Evolutionary conservation across 495 filamentous ascomycete species (phyloP).

Genomic region (Aspergillus biplanus): DNA sequence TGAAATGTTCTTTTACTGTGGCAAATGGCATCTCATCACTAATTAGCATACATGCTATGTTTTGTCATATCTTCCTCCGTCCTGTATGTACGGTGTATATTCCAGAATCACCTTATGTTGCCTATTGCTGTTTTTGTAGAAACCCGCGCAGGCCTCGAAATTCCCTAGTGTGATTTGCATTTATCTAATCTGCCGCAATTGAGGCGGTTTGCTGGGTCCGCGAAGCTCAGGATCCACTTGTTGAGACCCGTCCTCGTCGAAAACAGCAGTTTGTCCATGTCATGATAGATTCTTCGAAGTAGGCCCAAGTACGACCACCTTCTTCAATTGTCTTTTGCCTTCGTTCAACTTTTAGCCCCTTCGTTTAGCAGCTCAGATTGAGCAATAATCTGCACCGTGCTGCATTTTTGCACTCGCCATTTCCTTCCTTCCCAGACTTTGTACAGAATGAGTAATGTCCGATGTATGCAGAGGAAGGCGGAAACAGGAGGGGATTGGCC

Average conservation of each 20-base stretch:
- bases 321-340: slow-evolving; percentile 5
- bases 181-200: slow-evolving; percentile 4
- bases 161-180: slow-evolving; percentile 3
- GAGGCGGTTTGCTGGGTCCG: not conserved
- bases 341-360: not conserved
- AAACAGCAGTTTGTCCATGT: slow-evolving; percentile 8
- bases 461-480: not conserved
- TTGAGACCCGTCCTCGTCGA: not conserved
- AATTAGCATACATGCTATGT: not conserved
- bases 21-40: no score
- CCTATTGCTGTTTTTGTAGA: not conserved
- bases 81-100: not conserved
- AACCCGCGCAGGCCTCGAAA: not conserved
- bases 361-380: not conserved
- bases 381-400: slow-evolving; percentile 2
- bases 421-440: not conserved
- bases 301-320: slow-evolving; percentile 17
- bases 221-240: slow-evolving; percentile 1
- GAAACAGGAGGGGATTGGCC: not conserved
- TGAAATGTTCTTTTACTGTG: no score
- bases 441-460: no score
- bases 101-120: not conserved
- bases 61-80: not conserved
- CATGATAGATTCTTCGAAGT: slow-evolving; percentile 23
- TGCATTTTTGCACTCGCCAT: not conserved